Evolutionary conservation across 2,329 filamentous ascomycete species (phyloP).

Genomic region (Fusarium cyanostomum): DNA sequence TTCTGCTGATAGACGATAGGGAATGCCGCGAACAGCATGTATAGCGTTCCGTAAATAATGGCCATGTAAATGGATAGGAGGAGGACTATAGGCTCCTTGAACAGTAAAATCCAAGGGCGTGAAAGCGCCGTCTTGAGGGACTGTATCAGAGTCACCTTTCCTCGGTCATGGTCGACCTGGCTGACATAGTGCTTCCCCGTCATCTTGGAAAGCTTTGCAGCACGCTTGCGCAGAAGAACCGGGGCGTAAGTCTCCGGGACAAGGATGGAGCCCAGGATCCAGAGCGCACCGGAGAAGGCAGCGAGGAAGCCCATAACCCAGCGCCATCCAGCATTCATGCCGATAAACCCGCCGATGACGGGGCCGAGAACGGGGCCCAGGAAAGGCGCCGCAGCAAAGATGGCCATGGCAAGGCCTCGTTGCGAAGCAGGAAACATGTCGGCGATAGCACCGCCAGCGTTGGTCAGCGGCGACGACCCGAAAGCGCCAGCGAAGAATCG

Average conservation of each 20-base stretch:
- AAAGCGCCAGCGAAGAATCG: slow-evolving; percentile 80
- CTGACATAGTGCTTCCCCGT: slow-evolving; percentile 32
- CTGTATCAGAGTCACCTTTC: slow-evolving; percentile 19
- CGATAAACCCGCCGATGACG: slow-evolving; percentile 73
- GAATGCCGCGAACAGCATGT: slow-evolving; percentile 77
- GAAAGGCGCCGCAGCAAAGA: slow-evolving; percentile 81
- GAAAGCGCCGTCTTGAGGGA: slow-evolving; percentile 76
- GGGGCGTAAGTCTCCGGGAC: slow-evolving; percentile 87
- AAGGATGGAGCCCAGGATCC: slow-evolving; percentile 78
- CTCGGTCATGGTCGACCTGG: slow-evolving; percentile 46
- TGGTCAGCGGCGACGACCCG: slow-evolving; percentile 69
- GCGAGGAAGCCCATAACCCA: slow-evolving; percentile 87
- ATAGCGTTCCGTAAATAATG: slow-evolving; percentile 74
- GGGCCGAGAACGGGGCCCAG: slow-evolving; percentile 66
- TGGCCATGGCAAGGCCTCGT: slow-evolving; percentile 82
- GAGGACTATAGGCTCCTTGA: slow-evolving; percentile 81
- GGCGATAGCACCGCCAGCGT: slow-evolving; percentile 70
- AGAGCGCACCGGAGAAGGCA: slow-evolving; percentile 72
- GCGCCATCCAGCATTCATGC: slow-evolving; percentile 75
- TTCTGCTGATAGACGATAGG: slow-evolving; percentile 71
- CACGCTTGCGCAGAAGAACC: slow-evolving; percentile 64
- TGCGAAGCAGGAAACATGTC: slow-evolving; percentile 83
- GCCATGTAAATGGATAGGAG: slow-evolving; percentile 84
- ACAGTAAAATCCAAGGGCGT: slow-evolving; percentile 50
- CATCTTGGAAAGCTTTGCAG: slow-evolving; percentile 32